Conservation (phyloP, 208 protist species). For the Leishmania amazonensis region DNA sequence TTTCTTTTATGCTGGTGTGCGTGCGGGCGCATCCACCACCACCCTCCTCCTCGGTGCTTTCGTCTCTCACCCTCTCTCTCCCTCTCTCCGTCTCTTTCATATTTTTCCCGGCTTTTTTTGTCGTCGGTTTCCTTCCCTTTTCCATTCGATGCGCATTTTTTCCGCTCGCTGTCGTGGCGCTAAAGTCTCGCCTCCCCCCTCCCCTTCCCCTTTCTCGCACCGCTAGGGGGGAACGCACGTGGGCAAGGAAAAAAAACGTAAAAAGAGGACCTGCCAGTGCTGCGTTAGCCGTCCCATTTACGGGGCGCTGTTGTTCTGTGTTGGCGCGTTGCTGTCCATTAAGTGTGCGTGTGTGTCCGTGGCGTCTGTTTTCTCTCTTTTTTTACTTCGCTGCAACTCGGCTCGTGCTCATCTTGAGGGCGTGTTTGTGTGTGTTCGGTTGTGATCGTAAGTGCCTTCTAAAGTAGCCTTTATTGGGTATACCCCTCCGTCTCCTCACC, state of each 20-base stretch:
- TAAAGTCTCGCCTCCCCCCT: neutral
- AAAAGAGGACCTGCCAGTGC: neutral
- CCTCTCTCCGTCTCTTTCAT: neutral
- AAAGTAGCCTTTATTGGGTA: neutral
- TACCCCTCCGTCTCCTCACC: neutral
- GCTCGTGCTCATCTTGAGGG: neutral
- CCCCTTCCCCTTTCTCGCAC: neutral
- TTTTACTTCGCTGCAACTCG: neutral
- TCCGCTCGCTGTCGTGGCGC: neutral
- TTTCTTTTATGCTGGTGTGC: neutral
- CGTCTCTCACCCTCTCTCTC: neutral
- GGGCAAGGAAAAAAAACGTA: neutral
- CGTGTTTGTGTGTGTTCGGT: slow-evolving; percentile 20
- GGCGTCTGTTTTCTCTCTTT: slow-evolving; percentile 5
- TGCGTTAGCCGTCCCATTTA: neutral
- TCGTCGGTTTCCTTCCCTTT: no score
- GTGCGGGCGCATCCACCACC: no score
- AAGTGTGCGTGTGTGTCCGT: neutral
- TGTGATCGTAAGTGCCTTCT: slow-evolving; percentile 4
- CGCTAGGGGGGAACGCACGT: neutral
- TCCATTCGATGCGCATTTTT: neutral
- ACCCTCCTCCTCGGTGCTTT: neutral
- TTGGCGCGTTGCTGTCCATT: neutral
- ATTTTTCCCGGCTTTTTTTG: neutral
- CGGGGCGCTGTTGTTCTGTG: neutral